Evolutionary conservation across 2,329 filamentous ascomycete genomes (phyloP).

Genomic region (Talaromyces sp.): DNA sequence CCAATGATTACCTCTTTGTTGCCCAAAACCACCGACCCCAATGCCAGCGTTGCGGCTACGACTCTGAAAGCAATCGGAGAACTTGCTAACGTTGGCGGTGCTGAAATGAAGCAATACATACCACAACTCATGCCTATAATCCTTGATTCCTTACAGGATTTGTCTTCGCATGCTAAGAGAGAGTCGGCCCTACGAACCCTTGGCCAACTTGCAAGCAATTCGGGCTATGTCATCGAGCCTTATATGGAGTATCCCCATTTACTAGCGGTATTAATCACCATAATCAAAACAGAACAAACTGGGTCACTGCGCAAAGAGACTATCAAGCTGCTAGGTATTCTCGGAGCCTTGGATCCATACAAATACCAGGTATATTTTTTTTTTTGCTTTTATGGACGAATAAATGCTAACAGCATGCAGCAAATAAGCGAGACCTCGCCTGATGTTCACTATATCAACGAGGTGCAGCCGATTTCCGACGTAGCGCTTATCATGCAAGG

Average conservation of each 20-base stretch:
- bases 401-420: slow-evolving; percentile 21
- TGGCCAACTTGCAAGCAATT: slow-evolving; percentile 89
- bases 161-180: slow-evolving; percentile 82
- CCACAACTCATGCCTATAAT: slow-evolving; percentile 91
- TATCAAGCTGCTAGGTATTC: slow-evolving; percentile 91
- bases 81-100: slow-evolving; percentile 85
- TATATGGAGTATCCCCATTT: slow-evolving; percentile 94
- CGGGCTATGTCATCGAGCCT: slow-evolving; percentile 93
- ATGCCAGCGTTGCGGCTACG: slow-evolving; percentile 83
- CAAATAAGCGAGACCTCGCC: slow-evolving; percentile 86
- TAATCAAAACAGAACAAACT: slow-evolving; percentile 87
- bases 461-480: slow-evolving; percentile 71
- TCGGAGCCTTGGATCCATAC: slow-evolving; percentile 92
- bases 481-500: slow-evolving; percentile 98
- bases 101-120: slow-evolving; percentile 89
- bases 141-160: slow-evolving; percentile 86
- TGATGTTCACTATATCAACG: slow-evolving; percentile 66
- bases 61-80: slow-evolving; percentile 95
- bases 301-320: slow-evolving; percentile 84
- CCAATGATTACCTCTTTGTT: slow-evolving; percentile 93
- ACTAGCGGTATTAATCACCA: slow-evolving; percentile 84
- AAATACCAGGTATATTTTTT: slow-evolving; percentile 60
- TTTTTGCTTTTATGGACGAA: slow-evolving; percentile 6
- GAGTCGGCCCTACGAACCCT: slow-evolving; percentile 87
- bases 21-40: slow-evolving; percentile 80